Percentiles rank a stretch among this genome's conserved stretches.
These are phyloP conservation scores for Didymella lethalis DNA, from an alignment of 2,329 filamentous ascomycete species.

Conservation along the genomic window DNA sequence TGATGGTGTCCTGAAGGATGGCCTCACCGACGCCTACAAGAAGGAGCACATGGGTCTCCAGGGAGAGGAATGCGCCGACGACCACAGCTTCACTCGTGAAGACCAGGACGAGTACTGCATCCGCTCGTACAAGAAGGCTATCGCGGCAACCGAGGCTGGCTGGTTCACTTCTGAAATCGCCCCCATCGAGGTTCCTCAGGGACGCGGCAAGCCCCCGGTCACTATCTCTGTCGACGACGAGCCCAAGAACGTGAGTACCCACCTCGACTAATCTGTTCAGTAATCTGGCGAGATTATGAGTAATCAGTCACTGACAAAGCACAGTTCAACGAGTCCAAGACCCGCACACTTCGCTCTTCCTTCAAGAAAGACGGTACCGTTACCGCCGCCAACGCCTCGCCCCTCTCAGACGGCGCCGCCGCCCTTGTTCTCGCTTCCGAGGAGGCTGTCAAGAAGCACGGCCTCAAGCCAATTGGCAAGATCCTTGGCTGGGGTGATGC, in stretches of 20 bases:
- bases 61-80: conserved; percentile 88
- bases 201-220: conserved; percentile 86
- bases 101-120: conserved; percentile 97
- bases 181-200: conserved; percentile 85
- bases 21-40: conserved; percentile 92
- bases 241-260: conserved; percentile 78
- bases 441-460: conserved; percentile 89
- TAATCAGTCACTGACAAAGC: conserved; percentile 9
- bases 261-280: neutral
- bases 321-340: conserved; percentile 62
- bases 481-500: conserved; percentile 98
- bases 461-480: conserved; percentile 90
- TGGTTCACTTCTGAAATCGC: conserved; percentile 86
- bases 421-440: conserved; percentile 94
- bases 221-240: conserved; percentile 89
- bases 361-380: conserved; percentile 89
- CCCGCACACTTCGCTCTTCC: conserved; percentile 67
- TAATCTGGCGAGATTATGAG: neutral
- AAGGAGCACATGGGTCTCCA: conserved; percentile 96
- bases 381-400: conserved; percentile 95
- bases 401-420: conserved; percentile 92
- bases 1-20: conserved; percentile 93
- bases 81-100: conserved; percentile 82
- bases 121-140: conserved; percentile 90
- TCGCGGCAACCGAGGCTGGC: conserved; percentile 81